A percentile compares a stretch with the other conserved stretches of the same genome.
Conservation (phyloP, 805 yeast genomes). For the Ogataea ganodermae region DNA sequence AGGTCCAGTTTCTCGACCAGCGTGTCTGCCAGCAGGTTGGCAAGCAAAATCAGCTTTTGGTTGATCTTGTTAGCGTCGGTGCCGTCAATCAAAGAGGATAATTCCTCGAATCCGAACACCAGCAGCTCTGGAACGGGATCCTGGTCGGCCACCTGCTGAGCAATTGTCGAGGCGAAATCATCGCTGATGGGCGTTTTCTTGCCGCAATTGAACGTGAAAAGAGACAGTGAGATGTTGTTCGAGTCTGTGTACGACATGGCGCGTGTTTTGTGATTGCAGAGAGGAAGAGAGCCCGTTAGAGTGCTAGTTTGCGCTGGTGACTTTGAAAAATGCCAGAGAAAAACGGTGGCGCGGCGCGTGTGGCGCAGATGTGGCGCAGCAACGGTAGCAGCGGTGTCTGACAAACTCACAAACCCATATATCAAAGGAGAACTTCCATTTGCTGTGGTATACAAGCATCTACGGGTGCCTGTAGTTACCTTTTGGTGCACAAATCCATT, state of each 20-base stretch:
- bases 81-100: slow-evolving; percentile 58
- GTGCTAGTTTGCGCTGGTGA: background rate
- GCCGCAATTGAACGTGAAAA: slow-evolving; percentile 20
- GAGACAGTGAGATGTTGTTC: slow-evolving; percentile 8
- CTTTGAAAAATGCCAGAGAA: background rate
- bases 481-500: too few species aligned
- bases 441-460: too few species aligned
- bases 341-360: background rate
- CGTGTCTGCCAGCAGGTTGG: slow-evolving; percentile 37
- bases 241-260: background rate
- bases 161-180: slow-evolving; percentile 26
- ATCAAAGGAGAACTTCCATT: too few species aligned
- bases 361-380: slow-evolving; percentile 1
- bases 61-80: slow-evolving; percentile 43
- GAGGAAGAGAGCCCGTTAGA: background rate
- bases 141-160: slow-evolving; percentile 22
- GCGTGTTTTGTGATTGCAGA: too few species aligned
- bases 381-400: background rate
- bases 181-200: slow-evolving; percentile 34
- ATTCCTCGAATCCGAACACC: slow-evolving; percentile 69
- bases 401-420: too few species aligned
- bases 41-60: slow-evolving; percentile 38
- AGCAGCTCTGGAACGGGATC: slow-evolving; percentile 43
- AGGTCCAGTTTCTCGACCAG: slow-evolving; percentile 39
- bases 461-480: too few species aligned